Base-by-base conservation (phyloP, 73 alveolate species). In the Tetrahymena borealis region DNA sequence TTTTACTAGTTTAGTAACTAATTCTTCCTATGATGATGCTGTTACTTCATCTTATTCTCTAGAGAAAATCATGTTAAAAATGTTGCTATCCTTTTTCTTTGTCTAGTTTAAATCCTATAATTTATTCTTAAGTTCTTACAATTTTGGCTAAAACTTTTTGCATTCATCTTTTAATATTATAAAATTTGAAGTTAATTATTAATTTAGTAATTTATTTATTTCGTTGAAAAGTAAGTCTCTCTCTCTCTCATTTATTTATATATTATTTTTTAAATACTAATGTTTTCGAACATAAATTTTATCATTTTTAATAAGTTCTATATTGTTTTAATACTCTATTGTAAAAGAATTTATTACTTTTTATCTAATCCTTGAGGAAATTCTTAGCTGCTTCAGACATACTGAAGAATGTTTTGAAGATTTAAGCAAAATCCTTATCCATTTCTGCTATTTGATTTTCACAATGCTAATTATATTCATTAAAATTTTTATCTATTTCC, bases 381-480 rank as follows among this genome's bases (percentile, higher is more conserved):
- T 78, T 39, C 42, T 93, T 93, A 10, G 93, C 93, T 15, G 39
- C 91, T 32, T 93, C 95, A 32, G 79, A 31, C 38, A 36, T 31
- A 13, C 79, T 92, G 39, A 12, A 85, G 78, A 93, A 93, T 0
- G 91, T 85, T 41, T 93, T 85, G 28, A 93, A 93, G 24, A 93
- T 37, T 39, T 93, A 37, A 12, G 90, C 60, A 39, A 93, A 38
- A 93, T 93, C 95, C 10, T 24, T 32, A 11, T 93, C 95, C 31
- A 93, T 39, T 32, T 93, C 95, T 24, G 33, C 41, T 16, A 90
- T 91, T 37, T 93, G 93, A 33, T 32, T 93, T 28, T 93, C 95
- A 18, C 85, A 60, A 60, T 60, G 33, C 10, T 60, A n/a, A 60
- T 60, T 60, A 15, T 60, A 60, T 60, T 60, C 85, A 32, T 60